phyloP scores from a whole-genome alignment of 2,329 filamentous ascomycete species.

The Hymenoscyphus salicellus region DNA sequence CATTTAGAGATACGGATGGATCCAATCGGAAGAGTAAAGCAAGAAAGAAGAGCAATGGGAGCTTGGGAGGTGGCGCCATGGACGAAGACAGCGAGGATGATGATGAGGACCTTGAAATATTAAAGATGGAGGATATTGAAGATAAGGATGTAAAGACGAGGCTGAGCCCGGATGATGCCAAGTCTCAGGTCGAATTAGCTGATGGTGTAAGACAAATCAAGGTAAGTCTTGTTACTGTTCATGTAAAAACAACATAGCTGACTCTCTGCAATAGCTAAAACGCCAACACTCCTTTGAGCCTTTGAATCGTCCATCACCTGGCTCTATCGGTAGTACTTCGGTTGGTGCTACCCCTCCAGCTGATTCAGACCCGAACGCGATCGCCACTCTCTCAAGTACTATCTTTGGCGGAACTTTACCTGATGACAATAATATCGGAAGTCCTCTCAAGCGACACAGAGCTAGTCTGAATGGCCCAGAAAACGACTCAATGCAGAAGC shows the following conservation, averaged over 20 bases:
- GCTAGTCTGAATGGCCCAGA: constrained; percentile 55
- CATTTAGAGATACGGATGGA: constrained; percentile 71
- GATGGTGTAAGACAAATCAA: constrained; percentile 80
- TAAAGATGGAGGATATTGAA: constrained; percentile 64
- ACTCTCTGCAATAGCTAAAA: constrained; percentile 61
- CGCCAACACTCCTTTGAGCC: constrained; percentile 74
- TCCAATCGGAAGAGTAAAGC: constrained; percentile 57
- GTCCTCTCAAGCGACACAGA: constrained; percentile 73
- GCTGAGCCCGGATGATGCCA: constrained; percentile 67
- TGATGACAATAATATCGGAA: constrained; percentile 56
- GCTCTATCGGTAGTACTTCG: constrained; percentile 44
- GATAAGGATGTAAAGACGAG: constrained; percentile 59
- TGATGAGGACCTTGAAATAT: constrained; percentile 63
- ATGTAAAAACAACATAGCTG: constrained; percentile 19
- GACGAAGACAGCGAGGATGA: constrained; percentile 71
- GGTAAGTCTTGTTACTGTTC: constrained; percentile 47
- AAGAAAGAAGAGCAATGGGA: constrained; percentile 62
- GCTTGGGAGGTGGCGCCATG: constrained; percentile 51
- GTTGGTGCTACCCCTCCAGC: constrained; percentile 43
- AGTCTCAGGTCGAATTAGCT: constrained; percentile 70
- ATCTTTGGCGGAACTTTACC: constrained; percentile 44
- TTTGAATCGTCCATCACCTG: constrained; percentile 50
- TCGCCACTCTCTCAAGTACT: constrained; percentile 33
- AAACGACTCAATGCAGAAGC: constrained; percentile 37
- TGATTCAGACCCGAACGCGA: constrained; percentile 35